Conservation (phyloP, 106 monocot species). For the Apostasia shenzhenica region DNA sequence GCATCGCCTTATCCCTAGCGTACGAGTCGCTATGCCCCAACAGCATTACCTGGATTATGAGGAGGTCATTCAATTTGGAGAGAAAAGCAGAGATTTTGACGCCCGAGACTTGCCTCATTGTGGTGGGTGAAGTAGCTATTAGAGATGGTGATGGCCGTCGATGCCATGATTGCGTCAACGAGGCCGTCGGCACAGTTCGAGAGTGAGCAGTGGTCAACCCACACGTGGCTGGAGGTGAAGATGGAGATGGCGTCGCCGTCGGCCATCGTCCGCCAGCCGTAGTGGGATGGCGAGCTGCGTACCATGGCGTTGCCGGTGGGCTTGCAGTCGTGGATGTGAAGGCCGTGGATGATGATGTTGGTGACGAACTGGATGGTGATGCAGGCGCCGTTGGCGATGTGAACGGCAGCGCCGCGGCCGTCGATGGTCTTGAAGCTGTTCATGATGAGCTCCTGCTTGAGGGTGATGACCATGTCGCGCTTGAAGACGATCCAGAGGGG, state of each 20-base stretch:
- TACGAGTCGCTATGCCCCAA: conserved; percentile 47
- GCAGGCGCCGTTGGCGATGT: conserved; percentile 43
- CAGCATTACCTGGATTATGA: conserved; percentile 31
- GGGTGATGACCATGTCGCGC: conserved; percentile 42
- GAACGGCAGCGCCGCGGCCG: conserved; percentile 32
- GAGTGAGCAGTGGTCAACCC: conserved; percentile 47
- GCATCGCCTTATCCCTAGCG: conserved; percentile 34
- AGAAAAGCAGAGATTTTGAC: background rate
- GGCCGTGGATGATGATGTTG: conserved; percentile 33
- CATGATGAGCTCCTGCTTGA: conserved; percentile 51
- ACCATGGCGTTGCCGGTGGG: conserved; percentile 52
- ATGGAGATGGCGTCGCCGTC: conserved; percentile 45
- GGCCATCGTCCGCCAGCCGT: conserved; percentile 44
- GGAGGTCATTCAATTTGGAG: background rate
- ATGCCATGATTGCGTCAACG: conserved; percentile 33
- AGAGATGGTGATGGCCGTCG: conserved; percentile 43
- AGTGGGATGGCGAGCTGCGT: conserved; percentile 37
- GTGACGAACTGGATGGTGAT: conserved; percentile 33
- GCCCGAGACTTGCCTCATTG: conserved; percentile 20
- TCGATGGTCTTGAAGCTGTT: conserved; percentile 54
- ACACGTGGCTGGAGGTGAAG: conserved; percentile 33
- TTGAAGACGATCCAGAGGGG: conserved; percentile 45
- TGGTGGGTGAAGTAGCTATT: conserved; percentile 50
- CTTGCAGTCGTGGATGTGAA: conserved; percentile 43
- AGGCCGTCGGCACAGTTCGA: conserved; percentile 46